Percentiles rank a stretch among this genome's conserved stretches.
Evolutionary conservation across 768 basidiomycete species (phyloP).

Genomic region (Clitopilus passeckerianus): DNA sequence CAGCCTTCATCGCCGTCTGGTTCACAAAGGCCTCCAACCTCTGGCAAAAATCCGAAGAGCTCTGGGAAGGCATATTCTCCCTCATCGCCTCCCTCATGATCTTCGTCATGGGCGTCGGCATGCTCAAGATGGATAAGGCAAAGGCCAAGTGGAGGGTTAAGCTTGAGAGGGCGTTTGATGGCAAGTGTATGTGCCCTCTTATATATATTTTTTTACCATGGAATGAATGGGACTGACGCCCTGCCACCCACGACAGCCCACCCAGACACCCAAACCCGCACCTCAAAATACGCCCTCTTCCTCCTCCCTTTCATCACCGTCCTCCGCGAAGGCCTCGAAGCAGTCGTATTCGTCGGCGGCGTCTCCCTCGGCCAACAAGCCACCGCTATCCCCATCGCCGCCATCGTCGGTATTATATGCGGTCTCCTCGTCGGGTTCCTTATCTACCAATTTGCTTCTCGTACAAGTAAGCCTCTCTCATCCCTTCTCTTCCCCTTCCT

Average conservation of each 20-base stretch:
- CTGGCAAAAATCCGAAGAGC: constrained; percentile 77
- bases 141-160: constrained; percentile 95
- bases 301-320: constrained; percentile 89
- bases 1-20: constrained; percentile 91
- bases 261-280: constrained; percentile 15
- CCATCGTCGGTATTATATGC: constrained; percentile 78
- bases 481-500: neutral
- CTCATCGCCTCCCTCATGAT: constrained; percentile 77
- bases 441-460: constrained; percentile 77
- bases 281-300: constrained; percentile 86
- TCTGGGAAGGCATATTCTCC: constrained; percentile 89
- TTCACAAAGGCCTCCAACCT: constrained; percentile 86
- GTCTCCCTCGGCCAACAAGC: constrained; percentile 84
- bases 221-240: too few species aligned
- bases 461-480: constrained; percentile 47
- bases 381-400: constrained; percentile 83
- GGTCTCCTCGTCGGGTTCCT: constrained; percentile 71
- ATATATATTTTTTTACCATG: neutral
- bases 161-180: constrained; percentile 72
- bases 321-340: constrained; percentile 92
- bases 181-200: constrained; percentile 33
- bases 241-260: too few species aligned
- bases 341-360: constrained; percentile 90
- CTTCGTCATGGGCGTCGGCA: constrained; percentile 88
- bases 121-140: constrained; percentile 94